Evolutionary conservation across 768 basidiomycete genomes (phyloP).

Genomic region (Royoungia palumana): DNA sequence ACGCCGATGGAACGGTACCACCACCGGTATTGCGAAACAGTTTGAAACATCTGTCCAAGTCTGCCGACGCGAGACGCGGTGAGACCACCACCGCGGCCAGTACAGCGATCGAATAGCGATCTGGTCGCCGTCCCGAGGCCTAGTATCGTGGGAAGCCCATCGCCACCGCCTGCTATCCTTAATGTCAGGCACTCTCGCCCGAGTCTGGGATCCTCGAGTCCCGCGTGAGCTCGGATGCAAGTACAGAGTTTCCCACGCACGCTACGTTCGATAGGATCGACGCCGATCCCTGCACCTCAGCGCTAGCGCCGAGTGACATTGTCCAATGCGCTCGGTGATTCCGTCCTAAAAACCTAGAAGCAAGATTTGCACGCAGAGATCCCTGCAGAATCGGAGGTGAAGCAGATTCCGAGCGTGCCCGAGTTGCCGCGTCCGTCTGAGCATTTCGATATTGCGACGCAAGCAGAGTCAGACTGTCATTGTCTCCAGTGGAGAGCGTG

Average conservation of each 20-base stretch:
- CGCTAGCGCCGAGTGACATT: slow-evolving; percentile 21
- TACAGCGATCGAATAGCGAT: not conserved
- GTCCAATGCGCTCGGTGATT: slow-evolving; percentile 8
- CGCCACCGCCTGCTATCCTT: not conserved
- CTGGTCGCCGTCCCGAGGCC: slow-evolving; percentile 15
- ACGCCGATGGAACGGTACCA: slow-evolving; percentile 14
- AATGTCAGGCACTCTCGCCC: too few species aligned
- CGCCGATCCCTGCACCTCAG: too few species aligned
- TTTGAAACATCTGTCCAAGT: slow-evolving; percentile 27
- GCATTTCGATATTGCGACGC: slow-evolving; percentile 28
- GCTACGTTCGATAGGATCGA: not conserved
- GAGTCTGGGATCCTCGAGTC: slow-evolving; percentile 16
- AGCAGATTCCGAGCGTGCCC: slow-evolving; percentile 19
- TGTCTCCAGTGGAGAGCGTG: not conserved
- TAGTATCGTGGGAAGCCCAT: not conserved
- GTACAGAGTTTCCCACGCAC: slow-evolving; percentile 4
- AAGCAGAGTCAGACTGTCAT: slow-evolving; percentile 20
- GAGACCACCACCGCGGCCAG: not conserved
- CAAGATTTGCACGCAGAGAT: too few species aligned
- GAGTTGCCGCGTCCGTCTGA: slow-evolving; percentile 26
- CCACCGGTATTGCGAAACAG: slow-evolving; percentile 10
- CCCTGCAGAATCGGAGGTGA: not conserved
- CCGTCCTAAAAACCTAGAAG: too few species aligned
- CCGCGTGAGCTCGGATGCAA: not conserved
- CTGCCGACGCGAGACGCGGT: slow-evolving; percentile 12